Percentiles rank a stretch among this genome's conserved stretches.
These are phyloP conservation scores for Pestalotiopsis sp. DNA, from an alignment of 2,329 filamentous ascomycete species.

Conservation along the genomic window DNA sequence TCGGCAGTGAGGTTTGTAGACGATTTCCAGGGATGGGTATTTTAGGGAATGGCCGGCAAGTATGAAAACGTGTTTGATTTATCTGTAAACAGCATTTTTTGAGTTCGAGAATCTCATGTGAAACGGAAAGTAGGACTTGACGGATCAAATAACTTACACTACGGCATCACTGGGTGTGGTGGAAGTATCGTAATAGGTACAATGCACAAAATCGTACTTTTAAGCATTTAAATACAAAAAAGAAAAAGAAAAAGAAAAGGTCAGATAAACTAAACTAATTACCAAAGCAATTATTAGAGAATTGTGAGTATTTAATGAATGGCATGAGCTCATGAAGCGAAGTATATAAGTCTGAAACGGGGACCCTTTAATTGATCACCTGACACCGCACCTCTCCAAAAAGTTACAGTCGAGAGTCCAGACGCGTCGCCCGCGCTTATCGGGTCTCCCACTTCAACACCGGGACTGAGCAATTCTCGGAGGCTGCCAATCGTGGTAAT, in stretches of 20 bases:
- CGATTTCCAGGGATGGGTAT: slow-evolving; percentile 70
- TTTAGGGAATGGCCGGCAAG: neutral
- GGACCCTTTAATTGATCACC: slow-evolving; percentile 13
- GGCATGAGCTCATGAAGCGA: too few species aligned
- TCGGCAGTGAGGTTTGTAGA: slow-evolving; percentile 74
- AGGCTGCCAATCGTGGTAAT: neutral
- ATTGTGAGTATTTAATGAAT: too few species aligned
- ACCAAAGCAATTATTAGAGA: neutral
- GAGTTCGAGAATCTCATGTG: neutral
- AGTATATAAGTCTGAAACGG: neutral
- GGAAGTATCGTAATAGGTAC: neutral
- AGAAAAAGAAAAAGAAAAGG: neutral
- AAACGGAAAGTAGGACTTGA: neutral
- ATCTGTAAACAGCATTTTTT: neutral
- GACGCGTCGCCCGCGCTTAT: neutral
- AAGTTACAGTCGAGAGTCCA: neutral
- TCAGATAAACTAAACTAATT: too few species aligned
- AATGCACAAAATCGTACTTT: neutral
- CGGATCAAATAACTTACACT: too few species aligned
- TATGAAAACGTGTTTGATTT: neutral
- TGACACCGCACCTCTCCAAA: slow-evolving; percentile 9
- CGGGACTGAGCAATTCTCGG: neutral
- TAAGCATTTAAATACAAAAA: neutral
- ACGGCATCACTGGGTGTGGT: too few species aligned
- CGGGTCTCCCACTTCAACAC: neutral